Evolutionary conservation across 2,329 filamentous ascomycete genomes (phyloP), one percentile per base, ranked within the genome.

Genomic region (Didymella keratinophila): DNA sequence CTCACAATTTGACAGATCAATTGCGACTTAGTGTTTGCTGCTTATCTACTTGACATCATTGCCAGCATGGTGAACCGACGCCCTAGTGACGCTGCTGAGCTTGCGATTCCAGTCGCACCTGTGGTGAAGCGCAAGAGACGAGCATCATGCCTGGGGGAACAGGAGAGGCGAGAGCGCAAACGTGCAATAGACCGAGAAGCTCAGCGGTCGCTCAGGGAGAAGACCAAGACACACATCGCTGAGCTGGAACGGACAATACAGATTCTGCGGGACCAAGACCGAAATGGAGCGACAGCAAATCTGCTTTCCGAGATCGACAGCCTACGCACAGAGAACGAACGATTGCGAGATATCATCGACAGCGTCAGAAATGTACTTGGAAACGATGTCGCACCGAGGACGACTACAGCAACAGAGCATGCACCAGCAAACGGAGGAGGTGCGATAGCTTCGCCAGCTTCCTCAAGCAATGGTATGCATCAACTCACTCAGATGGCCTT

Each of bases 151-250:
- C 56, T 76, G 8, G 72, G 73, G 4, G 73, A 76, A 47, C 71
- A 76, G 27, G 74, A 76, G 43, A 60, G 73, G 20, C 63, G 70
- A 18, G 73, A 76, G 39, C 58, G 74, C 21, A 76, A 76, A 51
- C 62, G 74, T 57, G 71, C 74, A 2, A 74, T 76, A 52, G 74
- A 76, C 54, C 68, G 74, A 20, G 73, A 76, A 60, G 74, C 74
- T 30, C 73, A 76, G 46, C 60, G 74, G 28, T 75, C 73, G 3
- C 58, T 76, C 20, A 54, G 74, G 51, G 74, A 76, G 48, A 76
- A 76, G 64, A 76, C 74, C 1, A 76, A 76, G 42, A 72, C 71
- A 9, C 73, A 76, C 21, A 76, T 76, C 47, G 73, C 74, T 9
- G 73, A 76, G 46, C 67, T 76, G 2, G 73, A 76, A 51, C 69